Base-by-base conservation (phyloP, 495 filamentous ascomycete genomes). In the Neurospora sublineolata region DNA sequence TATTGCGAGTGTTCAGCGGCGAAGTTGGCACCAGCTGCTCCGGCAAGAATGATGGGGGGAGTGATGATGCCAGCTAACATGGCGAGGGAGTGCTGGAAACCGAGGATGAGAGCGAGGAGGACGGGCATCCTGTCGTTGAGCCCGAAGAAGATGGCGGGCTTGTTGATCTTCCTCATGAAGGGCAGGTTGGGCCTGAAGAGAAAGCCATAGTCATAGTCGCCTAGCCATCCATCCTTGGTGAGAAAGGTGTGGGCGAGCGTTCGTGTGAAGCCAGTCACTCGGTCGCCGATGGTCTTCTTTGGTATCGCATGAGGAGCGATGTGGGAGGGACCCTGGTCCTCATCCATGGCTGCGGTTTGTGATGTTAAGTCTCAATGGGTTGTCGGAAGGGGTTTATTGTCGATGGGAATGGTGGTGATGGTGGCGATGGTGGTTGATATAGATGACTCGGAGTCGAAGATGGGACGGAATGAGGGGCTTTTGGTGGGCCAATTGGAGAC, bases 101-200 rank as follows among this genome's bases (percentile, higher is more conserved):
- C 83, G 27, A 85, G 82, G 16, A 85, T 80, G 3, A 95, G 80
- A 11, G 91, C 92, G 39, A 97, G 81, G 3, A 96, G 73, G 14
- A 97, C 85, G 3, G 94, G 94, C 84, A 97, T 91, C 27, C 83
- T 84, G 78, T 96, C 93, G 73, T 97, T 86, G 20, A 97, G 88
- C 30, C 93, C 94, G 79, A 97, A 97, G 82, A 97, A 97, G 30
- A 94, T 93, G 7, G 91, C 88, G 2, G 86, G 83, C 73, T 84
- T 82, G 42, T 83, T 84, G 1, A 84, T 76, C 78, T 88, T 90
- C 73, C 86, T 88, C 84, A 94, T 89, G 82, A 96, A 97, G 3
- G 94, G 94, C 14, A 97, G 78, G 71, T 93, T 92, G 6, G 94
- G 94, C 58, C 84, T 87, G 80, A 93, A 93, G 64, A 85, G 80